Evolutionary conservation across 306 rosid species (phyloP).

Genomic region (Lupinus albus): DNA sequence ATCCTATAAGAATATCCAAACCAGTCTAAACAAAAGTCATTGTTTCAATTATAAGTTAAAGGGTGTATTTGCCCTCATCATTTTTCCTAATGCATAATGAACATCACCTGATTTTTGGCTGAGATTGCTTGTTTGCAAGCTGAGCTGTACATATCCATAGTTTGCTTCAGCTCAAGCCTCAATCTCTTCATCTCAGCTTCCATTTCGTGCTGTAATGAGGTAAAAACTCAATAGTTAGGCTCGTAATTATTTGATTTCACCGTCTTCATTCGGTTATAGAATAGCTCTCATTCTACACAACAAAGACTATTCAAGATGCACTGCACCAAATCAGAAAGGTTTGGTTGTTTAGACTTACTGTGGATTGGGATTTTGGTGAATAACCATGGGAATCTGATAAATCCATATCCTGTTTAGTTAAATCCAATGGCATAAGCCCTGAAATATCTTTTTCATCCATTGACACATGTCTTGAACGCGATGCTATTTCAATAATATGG

Average conservation of each 20-base stretch:
- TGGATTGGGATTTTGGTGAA: slow-evolving; percentile 39
- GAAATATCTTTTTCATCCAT: slow-evolving; percentile 51
- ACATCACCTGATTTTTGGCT: slow-evolving; percentile 79
- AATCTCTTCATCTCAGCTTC: slow-evolving; percentile 90
- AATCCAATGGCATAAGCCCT: slow-evolving; percentile 49
- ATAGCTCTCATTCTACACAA: slow-evolving; percentile 19
- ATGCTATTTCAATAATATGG: slow-evolving; percentile 38
- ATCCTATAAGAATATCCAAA: no score
- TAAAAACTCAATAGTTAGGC: slow-evolving; percentile 35
- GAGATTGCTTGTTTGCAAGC: slow-evolving; percentile 98
- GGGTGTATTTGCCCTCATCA: background rate
- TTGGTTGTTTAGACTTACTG: slow-evolving; percentile 54
- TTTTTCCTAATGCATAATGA: slow-evolving; percentile 13
- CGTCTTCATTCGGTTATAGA: slow-evolving; percentile 21
- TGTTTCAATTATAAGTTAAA: background rate
- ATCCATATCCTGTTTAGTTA: slow-evolving; percentile 43
- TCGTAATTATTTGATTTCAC: slow-evolving; percentile 3
- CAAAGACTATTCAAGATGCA: slow-evolving; percentile 15
- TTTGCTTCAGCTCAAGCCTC: slow-evolving; percentile 87
- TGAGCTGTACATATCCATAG: slow-evolving; percentile 96
- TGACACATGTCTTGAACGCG: slow-evolving; percentile 45
- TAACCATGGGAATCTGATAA: slow-evolving; percentile 35
- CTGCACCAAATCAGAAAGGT: background rate
- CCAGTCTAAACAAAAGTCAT: no score
- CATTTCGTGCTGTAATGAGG: slow-evolving; percentile 60